These are phyloP conservation scores for Hymenoscyphus fructigenus DNA, from an alignment of 2,329 filamentous ascomycete genomes.

Conservation along the genomic window DNA sequence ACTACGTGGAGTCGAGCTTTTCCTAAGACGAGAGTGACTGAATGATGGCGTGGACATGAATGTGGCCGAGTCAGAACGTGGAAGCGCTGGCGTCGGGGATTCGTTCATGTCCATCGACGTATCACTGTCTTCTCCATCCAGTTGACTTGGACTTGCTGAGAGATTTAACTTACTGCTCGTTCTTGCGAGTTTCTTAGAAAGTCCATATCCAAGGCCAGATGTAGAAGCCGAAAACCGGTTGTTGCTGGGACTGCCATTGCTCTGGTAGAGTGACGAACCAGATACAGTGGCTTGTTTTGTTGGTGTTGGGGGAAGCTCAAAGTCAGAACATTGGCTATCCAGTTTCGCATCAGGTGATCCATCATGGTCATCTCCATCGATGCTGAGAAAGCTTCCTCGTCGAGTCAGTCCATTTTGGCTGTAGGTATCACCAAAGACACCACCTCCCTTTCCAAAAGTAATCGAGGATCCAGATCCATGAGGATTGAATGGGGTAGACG, in stretches of 20 bases:
- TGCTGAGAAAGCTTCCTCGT: conserved; percentile 71
- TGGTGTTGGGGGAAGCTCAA: conserved; percentile 86
- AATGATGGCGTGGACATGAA: conserved; percentile 42
- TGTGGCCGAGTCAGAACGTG: conserved; percentile 36
- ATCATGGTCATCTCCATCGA: conserved; percentile 63
- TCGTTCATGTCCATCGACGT: conserved; percentile 33
- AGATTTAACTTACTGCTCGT: conserved; percentile 39
- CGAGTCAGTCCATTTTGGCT: conserved; percentile 44
- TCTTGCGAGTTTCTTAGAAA: conserved; percentile 32
- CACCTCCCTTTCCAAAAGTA: conserved; percentile 53
- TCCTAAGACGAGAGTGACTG: conserved; percentile 38
- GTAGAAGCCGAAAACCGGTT: conserved; percentile 30
- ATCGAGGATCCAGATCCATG: conserved; percentile 47
- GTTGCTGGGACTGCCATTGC: conserved; percentile 34
- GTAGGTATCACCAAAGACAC: conserved; percentile 60
- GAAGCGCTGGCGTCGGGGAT: conserved; percentile 37
- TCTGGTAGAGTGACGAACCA: conserved; percentile 19
- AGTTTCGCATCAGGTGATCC: conserved; percentile 55
- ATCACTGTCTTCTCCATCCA: conserved; percentile 33
- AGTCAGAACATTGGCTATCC: conserved; percentile 61
- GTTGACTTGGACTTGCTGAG: conserved; percentile 31
- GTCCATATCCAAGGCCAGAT: conserved; percentile 29
- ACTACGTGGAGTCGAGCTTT: conserved; percentile 30
- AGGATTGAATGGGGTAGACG: conserved; percentile 78
- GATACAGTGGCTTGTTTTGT: conserved; percentile 66